Evolutionary conservation across 2,329 filamentous ascomycete genomes (phyloP), one percentile per base, ranked within the genome.

Genomic region (Pyricularia pennisetigena): DNA sequence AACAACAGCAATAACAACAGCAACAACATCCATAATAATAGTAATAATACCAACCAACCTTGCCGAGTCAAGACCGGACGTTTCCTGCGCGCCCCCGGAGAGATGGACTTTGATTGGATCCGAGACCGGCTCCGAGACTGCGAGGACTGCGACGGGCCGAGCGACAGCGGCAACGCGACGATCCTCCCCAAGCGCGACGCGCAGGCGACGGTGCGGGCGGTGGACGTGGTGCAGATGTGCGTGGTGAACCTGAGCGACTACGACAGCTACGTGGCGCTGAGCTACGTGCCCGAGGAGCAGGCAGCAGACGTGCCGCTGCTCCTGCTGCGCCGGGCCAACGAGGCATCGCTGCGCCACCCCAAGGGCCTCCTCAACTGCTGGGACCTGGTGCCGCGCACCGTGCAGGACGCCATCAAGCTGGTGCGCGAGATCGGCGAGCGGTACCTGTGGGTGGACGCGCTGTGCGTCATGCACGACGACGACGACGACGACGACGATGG

Each of bases 401-500:
- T 73, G 26, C 66, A 66, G 16, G 72, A 73, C 65, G 70, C 70
- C 12, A 70, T 72, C 12, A 49, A 54, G 28, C 16, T 71, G 3
- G 54, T 67, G 20, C 64, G 49, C 12, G 65, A 67, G n/a, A 29
- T 73, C 8, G 70, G 69, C 4, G 23, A 68, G n/a, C 63, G 68
- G 3, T 73, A 73, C 57, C 69, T 74, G 2, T 74, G 73, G 73
- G 69, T 74, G 5, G 73, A 75, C 64, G 61, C 69, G 4, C 68
- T 73, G 4, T 75, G 72, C 54, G 71, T 74, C 61, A 54, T 72
- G 14, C 73, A 74, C 65, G 67, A 73, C 24, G 68, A 72, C 63
- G 1, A n/a, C 1, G n/a, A 74, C 65, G 67, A 73, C 24, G 68
- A 72, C 63, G 1, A n/a, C 1, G n/a, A n/a, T n/a, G n/a, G n/a